Evolutionary conservation across 257 asterid species (phyloP).

Genomic region (Parsonsia alboflavescens): DNA sequence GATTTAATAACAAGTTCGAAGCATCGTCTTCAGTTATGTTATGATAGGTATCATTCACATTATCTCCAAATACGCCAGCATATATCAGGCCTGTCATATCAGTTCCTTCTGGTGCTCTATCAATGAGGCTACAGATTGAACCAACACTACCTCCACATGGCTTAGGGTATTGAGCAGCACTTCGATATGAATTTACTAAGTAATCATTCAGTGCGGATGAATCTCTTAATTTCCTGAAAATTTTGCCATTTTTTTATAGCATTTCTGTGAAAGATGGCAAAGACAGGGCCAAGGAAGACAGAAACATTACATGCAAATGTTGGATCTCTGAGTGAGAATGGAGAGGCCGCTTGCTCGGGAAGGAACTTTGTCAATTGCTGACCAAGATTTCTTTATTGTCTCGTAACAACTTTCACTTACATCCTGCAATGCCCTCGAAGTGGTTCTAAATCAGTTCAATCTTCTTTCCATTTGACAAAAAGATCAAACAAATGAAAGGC

Average conservation of each 20-base stretch:
- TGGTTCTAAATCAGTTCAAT: not conserved
- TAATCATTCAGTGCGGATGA: conserved; percentile 7
- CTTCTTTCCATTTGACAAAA: not conserved
- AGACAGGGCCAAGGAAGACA: not conserved
- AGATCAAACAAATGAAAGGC: not conserved
- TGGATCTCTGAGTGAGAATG: conserved; percentile 41
- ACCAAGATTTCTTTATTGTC: conserved; percentile 58
- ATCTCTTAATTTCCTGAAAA: conserved; percentile 4
- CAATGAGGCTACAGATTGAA: conserved; percentile 3
- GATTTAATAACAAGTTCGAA: not conserved
- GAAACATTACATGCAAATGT: conserved; percentile 52
- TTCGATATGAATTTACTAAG: not conserved
- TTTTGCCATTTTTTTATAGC: not conserved
- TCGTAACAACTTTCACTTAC: conserved; percentile 45
- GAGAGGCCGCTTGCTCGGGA: conserved; percentile 46
- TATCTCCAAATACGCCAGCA: conserved; percentile 10
- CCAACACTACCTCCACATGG: conserved; percentile 11
- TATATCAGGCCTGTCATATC: conserved; percentile 16
- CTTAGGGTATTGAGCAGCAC: conserved; percentile 12
- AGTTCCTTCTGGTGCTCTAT: not conserved
- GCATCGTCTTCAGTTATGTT: not conserved
- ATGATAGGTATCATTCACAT: conserved; percentile 4
- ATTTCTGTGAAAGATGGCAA: not conserved
- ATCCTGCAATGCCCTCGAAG: conserved; percentile 31
- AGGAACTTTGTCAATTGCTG: conserved; percentile 49